These are phyloP conservation scores for Cladosporium sphaerospermum DNA, from an alignment of 2,329 filamentous ascomycete species.

Conservation along the genomic window DNA sequence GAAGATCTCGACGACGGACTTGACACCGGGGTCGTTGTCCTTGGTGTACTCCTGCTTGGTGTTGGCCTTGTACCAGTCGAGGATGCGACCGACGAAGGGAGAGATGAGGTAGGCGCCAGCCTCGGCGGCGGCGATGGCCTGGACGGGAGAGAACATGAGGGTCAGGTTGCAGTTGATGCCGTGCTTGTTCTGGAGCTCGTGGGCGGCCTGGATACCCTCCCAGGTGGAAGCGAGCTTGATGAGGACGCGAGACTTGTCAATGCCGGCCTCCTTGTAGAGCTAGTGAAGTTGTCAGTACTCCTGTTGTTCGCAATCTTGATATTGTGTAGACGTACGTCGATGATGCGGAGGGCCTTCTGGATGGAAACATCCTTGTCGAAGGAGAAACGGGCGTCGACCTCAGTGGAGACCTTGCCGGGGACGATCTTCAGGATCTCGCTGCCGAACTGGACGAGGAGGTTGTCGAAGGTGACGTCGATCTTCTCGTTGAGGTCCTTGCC, in stretches of 20 bases:
- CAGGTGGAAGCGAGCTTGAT: constrained; percentile 99
- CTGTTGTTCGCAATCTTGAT: constrained; percentile 14
- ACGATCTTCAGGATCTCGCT: constrained; percentile 96
- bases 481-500: constrained; percentile 65
- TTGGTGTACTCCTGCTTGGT: constrained; percentile 90
- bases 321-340: constrained; percentile 59
- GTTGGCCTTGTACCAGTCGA: constrained; percentile 98
- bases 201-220: constrained; percentile 98
- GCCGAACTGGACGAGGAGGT: constrained; percentile 94
- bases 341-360: constrained; percentile 93
- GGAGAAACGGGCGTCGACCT: constrained; percentile 93
- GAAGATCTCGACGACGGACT: constrained; percentile 89
- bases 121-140: constrained; percentile 95
- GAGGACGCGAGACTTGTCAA: constrained; percentile 87
- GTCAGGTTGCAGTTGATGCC: constrained; percentile 98
- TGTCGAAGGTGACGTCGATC: constrained; percentile 85
- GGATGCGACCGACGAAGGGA: constrained; percentile 96
- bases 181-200: constrained; percentile 93
- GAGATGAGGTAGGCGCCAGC: constrained; percentile 96
- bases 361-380: constrained; percentile 91
- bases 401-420: constrained; percentile 96
- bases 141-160: constrained; percentile 92
- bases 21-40: constrained; percentile 91
- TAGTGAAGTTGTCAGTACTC: constrained; percentile 36
- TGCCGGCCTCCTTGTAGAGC: constrained; percentile 91